Conservation (phyloP, 2,329 filamentous ascomycete genomes). For the Neospermospora avenae region DNA sequence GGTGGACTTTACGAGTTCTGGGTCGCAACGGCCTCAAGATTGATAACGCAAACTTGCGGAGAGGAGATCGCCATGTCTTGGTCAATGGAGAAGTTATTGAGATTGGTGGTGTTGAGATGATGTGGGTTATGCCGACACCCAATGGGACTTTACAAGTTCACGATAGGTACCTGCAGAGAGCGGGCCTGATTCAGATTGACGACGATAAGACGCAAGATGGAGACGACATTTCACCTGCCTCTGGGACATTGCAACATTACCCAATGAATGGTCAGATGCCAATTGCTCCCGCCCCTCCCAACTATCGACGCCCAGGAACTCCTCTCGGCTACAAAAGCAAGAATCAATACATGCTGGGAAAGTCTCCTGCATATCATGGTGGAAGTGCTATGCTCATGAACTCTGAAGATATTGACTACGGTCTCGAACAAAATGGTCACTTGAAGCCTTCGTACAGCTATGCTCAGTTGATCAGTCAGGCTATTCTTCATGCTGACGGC, state of each 20-base stretch:
- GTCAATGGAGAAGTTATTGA: constrained; percentile 89
- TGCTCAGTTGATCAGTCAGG: constrained; percentile 94
- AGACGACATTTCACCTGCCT: constrained; percentile 9
- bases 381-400: constrained; percentile 44
- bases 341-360: constrained; percentile 25
- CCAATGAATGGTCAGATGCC: constrained; percentile 37
- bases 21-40: constrained; percentile 89
- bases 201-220: constrained; percentile 19
- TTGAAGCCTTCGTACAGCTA: constrained; percentile 97
- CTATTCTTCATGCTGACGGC: constrained; percentile 81
- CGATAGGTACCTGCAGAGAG: constrained; percentile 65
- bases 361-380: constrained; percentile 32
- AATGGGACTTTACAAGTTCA: constrained; percentile 64
- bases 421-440: constrained; percentile 79
- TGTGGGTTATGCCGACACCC: constrained; percentile 88
- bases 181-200: constrained; percentile 45
- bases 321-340: constrained; percentile 38
- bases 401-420: constrained; percentile 65
- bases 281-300: constrained; percentile 57
- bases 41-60: constrained; percentile 68
- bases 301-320: constrained; percentile 59
- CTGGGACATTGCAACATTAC: not conserved
- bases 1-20: constrained; percentile 83
- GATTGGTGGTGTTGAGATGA: constrained; percentile 93
- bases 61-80: constrained; percentile 60